Conservation (phyloP, 495 filamentous ascomycete genomes). For the Penicillium verhagenii region DNA sequence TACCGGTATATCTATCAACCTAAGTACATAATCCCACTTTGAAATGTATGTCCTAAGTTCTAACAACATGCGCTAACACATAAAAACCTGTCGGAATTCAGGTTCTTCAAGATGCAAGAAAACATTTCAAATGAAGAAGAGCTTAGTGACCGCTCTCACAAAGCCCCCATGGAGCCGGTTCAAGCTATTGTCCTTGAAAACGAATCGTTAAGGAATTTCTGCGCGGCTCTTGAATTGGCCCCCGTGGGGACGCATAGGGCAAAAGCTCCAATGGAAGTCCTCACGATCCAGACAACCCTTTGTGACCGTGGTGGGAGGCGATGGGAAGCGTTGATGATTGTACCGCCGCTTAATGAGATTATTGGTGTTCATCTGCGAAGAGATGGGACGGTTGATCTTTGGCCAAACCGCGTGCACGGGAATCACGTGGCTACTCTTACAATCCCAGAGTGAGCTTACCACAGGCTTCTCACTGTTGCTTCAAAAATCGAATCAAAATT, state of each 20-base stretch:
- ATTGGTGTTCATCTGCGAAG: neutral
- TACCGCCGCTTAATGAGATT: neutral
- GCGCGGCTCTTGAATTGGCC: neutral
- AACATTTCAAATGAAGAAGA: too few species aligned
- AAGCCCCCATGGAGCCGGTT: neutral
- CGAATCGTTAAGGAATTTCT: neutral
- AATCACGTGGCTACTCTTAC: neutral
- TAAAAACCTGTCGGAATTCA: too few species aligned
- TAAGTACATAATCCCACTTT: too few species aligned
- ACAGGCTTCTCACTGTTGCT: too few species aligned
- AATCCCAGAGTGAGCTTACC: too few species aligned
- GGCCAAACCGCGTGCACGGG: neutral
- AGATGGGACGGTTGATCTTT: neutral
- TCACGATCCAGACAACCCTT: neutral
- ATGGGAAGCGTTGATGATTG: neutral
- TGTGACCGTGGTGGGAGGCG: neutral
- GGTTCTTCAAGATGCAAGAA: too few species aligned
- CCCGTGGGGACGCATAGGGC: neutral
- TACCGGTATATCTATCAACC: too few species aligned
- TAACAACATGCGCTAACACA: too few species aligned
- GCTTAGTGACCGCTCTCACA: too few species aligned
- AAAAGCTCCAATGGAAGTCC: neutral
- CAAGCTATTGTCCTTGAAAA: neutral
- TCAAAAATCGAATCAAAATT: too few species aligned
- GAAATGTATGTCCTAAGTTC: too few species aligned